A percentile compares a stretch with the other conserved stretches of the same genome.
Evolutionary conservation across 306 rosid genomes (phyloP).

Genomic region (Psophocarpus tetragonolobus): DNA sequence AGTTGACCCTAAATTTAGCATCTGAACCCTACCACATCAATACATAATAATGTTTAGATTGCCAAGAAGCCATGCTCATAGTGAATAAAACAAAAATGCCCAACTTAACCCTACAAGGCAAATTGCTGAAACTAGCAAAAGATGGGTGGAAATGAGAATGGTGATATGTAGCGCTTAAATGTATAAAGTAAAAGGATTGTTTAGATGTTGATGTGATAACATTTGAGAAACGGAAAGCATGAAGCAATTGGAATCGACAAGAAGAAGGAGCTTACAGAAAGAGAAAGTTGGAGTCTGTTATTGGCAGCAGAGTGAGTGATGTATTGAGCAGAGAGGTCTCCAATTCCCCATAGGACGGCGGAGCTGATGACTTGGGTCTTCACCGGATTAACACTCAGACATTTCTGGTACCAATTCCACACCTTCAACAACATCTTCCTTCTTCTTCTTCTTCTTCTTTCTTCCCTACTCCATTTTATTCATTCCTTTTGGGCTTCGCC

Average conservation of each 20-base stretch:
- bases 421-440: constrained; percentile 40
- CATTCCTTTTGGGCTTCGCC: too few relatives aligned
- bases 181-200: background rate
- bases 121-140: background rate
- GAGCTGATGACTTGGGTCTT: constrained; percentile 80
- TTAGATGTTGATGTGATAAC: background rate
- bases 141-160: background rate
- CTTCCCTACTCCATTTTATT: too few relatives aligned
- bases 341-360: constrained; percentile 69
- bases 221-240: background rate
- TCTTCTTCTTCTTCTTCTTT: background rate
- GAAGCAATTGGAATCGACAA: background rate
- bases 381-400: constrained; percentile 69
- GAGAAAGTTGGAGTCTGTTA: constrained; percentile 46
- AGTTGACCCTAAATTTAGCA: constrained; percentile 46
- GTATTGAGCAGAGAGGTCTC: constrained; percentile 80
- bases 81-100: background rate
- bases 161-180: background rate
- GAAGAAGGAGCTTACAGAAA: constrained; percentile 42
- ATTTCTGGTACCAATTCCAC: constrained; percentile 83
- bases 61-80: background rate
- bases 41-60: background rate
- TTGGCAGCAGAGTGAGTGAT: constrained; percentile 58
- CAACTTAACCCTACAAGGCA: background rate
- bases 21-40: constrained; percentile 36